Conservation (phyloP, 352 stramenopile genomes). For the Blastocystis sp. region DNA sequence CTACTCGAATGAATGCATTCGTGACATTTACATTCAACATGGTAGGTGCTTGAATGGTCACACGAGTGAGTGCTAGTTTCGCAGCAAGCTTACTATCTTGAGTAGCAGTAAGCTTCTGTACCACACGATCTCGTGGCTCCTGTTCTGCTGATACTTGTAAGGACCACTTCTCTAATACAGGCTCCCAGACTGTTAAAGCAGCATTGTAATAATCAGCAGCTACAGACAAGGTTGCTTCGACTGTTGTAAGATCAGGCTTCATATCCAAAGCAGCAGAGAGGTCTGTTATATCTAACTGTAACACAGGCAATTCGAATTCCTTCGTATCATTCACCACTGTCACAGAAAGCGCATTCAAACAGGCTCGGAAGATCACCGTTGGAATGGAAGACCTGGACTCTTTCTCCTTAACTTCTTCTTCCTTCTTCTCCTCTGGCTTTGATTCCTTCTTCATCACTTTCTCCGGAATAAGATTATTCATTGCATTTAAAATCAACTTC, state of each 20-base stretch:
- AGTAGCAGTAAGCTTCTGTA: conserved; percentile 2
- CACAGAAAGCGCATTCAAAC: conserved; percentile 13
- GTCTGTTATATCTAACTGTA: conserved; percentile 23
- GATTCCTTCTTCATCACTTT: conserved; percentile 37
- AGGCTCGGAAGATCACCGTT: conserved; percentile 17
- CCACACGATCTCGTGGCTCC: conserved; percentile 30
- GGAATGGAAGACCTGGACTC: not conserved
- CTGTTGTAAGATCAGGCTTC: not conserved
- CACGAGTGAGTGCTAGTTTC: not conserved
- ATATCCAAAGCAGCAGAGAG: not conserved
- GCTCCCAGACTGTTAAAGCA: conserved; percentile 40
- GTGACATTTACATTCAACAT: conserved; percentile 50
- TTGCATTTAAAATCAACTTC: conserved; percentile 39
- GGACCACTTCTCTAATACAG: conserved; percentile 49
- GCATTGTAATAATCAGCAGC: conserved; percentile 63
- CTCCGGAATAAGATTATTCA: not conserved
- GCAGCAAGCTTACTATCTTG: not conserved
- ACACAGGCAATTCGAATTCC: conserved; percentile 50
- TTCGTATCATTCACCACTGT: conserved; percentile 67
- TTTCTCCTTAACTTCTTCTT: not conserved
- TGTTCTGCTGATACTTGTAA: not conserved
- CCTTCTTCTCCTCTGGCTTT: not conserved
- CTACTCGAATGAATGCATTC: not conserved
- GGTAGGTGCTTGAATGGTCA: not conserved
- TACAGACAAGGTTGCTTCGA: not conserved